A percentile compares a stretch with the other conserved stretches of the same genome.
Evolutionary conservation across 192 early-diverging fungal species (phyloP).

Genomic region (Coemansia sp.): DNA sequence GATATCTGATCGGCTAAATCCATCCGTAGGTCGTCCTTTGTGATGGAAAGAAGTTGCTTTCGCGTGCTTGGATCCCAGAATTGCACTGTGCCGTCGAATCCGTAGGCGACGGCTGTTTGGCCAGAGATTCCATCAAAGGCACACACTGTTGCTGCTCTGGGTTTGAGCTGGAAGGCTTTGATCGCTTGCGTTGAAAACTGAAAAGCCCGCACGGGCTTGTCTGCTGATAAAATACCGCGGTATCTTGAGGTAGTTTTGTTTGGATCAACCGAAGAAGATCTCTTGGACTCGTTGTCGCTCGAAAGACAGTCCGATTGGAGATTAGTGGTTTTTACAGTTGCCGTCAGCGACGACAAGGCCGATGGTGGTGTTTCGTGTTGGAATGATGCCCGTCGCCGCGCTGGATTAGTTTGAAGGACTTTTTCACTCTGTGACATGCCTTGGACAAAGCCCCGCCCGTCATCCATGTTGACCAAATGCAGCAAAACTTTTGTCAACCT

Average conservation of each 20-base stretch:
- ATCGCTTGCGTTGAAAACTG: slow-evolving; percentile 22
- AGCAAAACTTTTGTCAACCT: slow-evolving; percentile 11
- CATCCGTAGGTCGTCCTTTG: slow-evolving; percentile 7
- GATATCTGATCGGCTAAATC: slow-evolving; percentile 26
- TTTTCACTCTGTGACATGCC: background rate
- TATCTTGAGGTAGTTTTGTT: background rate
- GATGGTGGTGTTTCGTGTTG: background rate
- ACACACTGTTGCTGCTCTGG: slow-evolving; percentile 31
- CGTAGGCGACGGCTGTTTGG: slow-evolving; percentile 25
- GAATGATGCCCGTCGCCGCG: background rate
- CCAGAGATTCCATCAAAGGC: slow-evolving; percentile 12
- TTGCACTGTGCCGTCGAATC: slow-evolving; percentile 37
- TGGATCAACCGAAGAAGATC: background rate
- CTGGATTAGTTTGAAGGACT: background rate
- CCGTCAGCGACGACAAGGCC: background rate
- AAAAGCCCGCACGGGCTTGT: slow-evolving; percentile 7
- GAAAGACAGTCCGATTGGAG: background rate
- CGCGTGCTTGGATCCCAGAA: slow-evolving; percentile 30
- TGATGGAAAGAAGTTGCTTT: background rate
- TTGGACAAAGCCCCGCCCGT: background rate
- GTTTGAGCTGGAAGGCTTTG: slow-evolving; percentile 35
- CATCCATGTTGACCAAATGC: background rate
- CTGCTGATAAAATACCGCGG: background rate
- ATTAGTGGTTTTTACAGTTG: background rate
- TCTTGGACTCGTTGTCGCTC: background rate